phyloP scores from a whole-genome alignment of 352 stramenopile species.

The Pythium coloratum region DNA sequence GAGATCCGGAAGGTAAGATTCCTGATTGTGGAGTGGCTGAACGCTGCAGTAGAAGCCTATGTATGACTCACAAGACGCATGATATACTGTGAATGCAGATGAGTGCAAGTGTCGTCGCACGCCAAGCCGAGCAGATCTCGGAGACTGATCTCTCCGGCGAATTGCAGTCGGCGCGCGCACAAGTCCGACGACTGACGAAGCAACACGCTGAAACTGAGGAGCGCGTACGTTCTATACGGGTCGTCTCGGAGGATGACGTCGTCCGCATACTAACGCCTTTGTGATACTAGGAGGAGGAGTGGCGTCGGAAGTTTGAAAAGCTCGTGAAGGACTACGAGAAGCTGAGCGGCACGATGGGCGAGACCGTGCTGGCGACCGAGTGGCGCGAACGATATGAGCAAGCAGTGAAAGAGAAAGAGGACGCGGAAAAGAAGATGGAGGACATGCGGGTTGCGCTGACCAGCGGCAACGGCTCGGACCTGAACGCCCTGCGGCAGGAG shows the following conservation, averaged over 20 bases:
- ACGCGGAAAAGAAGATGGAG: constrained; percentile 73
- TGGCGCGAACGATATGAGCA: constrained; percentile 86
- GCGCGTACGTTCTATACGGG: constrained; percentile 35
- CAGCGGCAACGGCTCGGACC: constrained; percentile 45
- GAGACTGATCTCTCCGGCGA: constrained; percentile 73
- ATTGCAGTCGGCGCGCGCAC: constrained; percentile 67
- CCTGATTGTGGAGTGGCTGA: no score
- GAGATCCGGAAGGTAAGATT: constrained; percentile 76
- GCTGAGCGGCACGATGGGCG: constrained; percentile 82
- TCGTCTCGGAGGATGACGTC: neutral
- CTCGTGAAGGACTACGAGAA: constrained; percentile 86
- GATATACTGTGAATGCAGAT: constrained; percentile 48
- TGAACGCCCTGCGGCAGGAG: constrained; percentile 70
- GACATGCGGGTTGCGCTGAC: constrained; percentile 40
- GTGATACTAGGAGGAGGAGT: constrained; percentile 61
- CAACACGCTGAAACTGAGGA: constrained; percentile 74
- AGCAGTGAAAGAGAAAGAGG: constrained; percentile 69
- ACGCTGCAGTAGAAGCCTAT: no score
- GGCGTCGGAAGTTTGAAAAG: constrained; percentile 85
- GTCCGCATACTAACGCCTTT: neutral
- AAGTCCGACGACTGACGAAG: constrained; percentile 78
- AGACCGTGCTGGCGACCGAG: constrained; percentile 81
- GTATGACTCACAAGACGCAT: no score
- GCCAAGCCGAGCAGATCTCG: constrained; percentile 76
- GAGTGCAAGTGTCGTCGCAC: constrained; percentile 69